A percentile compares a stretch with the other conserved stretches of the same genome.
These are phyloP conservation scores for Solanum stenotomum DNA, from an alignment of 257 asterid species.

Conservation along the genomic window DNA sequence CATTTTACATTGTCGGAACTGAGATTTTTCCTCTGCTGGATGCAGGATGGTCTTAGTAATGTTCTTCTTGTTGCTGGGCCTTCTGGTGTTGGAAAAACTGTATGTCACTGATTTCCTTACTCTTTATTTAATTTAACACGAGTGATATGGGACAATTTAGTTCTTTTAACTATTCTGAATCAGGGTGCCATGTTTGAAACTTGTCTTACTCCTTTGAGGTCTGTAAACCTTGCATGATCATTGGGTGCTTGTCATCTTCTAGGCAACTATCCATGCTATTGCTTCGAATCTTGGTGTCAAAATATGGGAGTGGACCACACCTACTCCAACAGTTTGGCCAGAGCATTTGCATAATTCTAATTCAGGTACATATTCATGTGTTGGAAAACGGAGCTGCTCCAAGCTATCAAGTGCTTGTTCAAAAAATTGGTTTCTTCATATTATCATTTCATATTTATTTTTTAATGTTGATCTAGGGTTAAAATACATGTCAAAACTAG, in stretches of 20 bases:
- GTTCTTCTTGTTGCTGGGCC: constrained; percentile 80
- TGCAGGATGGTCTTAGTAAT: constrained; percentile 41
- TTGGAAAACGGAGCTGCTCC: not conserved
- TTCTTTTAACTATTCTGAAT: not conserved
- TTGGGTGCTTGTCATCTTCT: constrained; percentile 18
- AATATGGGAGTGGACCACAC: constrained; percentile 86
- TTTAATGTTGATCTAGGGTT: constrained; percentile 45
- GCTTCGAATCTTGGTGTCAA: constrained; percentile 68
- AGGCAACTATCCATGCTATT: constrained; percentile 73
- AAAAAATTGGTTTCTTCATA: not conserved
- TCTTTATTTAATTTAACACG: not conserved
- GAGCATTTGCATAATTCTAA: constrained; percentile 73
- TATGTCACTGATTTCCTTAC: constrained; percentile 28
- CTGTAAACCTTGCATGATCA: constrained; percentile 2
- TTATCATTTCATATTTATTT: not conserved
- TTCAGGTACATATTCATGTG: constrained; percentile 48
- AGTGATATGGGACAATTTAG: constrained; percentile 1
- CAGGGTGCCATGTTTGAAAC: not conserved
- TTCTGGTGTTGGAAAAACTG: constrained; percentile 97
- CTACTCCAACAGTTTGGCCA: constrained; percentile 87
- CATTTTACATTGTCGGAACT: not conserved
- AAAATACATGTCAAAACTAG: constrained; percentile 75
- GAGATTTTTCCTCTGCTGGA: constrained; percentile 4
- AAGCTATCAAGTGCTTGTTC: constrained; percentile 2
- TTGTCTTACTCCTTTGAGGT: not conserved